Percentiles rank a stretch among this genome's conserved stretches.
Evolutionary conservation across 2,329 filamentous ascomycete species (phyloP).

Genomic region (Pyricularia pennisetigena): DNA sequence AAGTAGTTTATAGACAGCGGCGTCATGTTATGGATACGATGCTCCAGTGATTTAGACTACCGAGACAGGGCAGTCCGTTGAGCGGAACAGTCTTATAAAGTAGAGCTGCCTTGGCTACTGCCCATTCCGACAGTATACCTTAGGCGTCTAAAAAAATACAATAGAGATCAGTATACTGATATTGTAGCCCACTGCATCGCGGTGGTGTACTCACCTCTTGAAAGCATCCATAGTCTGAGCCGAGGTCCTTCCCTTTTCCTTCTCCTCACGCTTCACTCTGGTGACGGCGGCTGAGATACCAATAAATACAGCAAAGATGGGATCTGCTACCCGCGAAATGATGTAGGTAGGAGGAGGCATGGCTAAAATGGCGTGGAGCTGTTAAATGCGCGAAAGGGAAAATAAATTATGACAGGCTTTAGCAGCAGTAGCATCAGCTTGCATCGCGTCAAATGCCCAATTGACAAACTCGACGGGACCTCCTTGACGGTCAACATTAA

Average conservation of each 20-base stretch:
- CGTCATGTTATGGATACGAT: not conserved
- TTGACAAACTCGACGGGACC: not conserved
- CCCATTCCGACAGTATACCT: not conserved
- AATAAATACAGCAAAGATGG: conserved; percentile 47
- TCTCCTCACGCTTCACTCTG: conserved; percentile 51
- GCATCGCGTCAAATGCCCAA: not conserved
- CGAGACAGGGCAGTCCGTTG: not conserved
- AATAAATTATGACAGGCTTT: not conserved
- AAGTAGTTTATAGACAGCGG: not conserved
- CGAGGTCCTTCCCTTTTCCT: conserved; percentile 43
- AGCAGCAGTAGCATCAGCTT: not conserved
- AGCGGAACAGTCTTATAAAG: not conserved
- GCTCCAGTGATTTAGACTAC: not conserved
- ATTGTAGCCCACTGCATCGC: not conserved
- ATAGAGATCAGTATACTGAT: not conserved
- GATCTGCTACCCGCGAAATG: conserved; percentile 48
- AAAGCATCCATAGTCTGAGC: conserved; percentile 37
- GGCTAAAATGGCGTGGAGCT: not conserved
- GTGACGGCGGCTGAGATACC: conserved; percentile 44
- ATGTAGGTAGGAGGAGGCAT: conserved; percentile 50
- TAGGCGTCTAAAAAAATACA: not conserved
- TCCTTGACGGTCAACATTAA: not conserved
- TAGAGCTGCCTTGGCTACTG: not conserved
- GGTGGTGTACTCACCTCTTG: conserved; percentile 28
- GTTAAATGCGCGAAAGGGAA: not conserved